Conservation (phyloP, 2,329 filamentous ascomycete genomes). For the Diplocarpon mali region DNA sequence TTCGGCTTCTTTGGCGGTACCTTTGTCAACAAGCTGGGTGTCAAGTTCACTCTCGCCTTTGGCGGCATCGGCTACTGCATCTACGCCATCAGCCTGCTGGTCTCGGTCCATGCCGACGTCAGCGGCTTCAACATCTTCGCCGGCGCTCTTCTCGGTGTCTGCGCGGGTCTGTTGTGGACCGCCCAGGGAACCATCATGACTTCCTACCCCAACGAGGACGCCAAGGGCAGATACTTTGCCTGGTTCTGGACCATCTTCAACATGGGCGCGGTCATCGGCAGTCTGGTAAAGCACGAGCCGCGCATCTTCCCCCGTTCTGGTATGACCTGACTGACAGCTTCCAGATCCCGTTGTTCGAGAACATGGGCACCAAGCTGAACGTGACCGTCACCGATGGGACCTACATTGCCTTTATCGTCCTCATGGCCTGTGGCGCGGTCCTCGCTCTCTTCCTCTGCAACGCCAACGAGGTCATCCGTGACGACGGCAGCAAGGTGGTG, state of each 20-base stretch:
- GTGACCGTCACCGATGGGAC: conserved; percentile 59
- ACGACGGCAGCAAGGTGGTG: conserved; percentile 70
- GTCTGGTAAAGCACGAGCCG: conserved; percentile 35
- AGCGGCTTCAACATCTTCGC: conserved; percentile 67
- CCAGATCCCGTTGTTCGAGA: conserved; percentile 61
- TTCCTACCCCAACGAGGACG: conserved; percentile 70
- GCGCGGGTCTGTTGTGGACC: conserved; percentile 71
- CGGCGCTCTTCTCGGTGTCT: conserved; percentile 65
- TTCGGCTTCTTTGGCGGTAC: conserved; percentile 64
- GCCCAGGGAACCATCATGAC: conserved; percentile 83
- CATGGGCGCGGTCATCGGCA: conserved; percentile 77
- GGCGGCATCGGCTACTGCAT: conserved; percentile 69
- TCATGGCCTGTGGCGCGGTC: conserved; percentile 62
- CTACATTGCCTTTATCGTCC: conserved; percentile 80
- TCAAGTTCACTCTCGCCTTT: conserved; percentile 55
- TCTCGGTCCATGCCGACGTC: conserved; percentile 55
- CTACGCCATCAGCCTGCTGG: conserved; percentile 60
- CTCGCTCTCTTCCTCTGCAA: conserved; percentile 62
- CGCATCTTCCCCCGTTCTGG: too few species aligned
- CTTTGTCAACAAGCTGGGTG: conserved; percentile 65
- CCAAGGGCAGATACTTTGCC: conserved; percentile 81
- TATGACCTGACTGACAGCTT: conserved; percentile 2
- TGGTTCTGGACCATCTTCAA: conserved; percentile 97
- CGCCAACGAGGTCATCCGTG: conserved; percentile 59
- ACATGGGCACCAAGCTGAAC: conserved; percentile 45